A percentile compares a stretch with the other conserved stretches of the same genome.
Conservation (phyloP, 1,284 basidiomycete genomes). For the Melampsora abietis-canadensis region DNA sequence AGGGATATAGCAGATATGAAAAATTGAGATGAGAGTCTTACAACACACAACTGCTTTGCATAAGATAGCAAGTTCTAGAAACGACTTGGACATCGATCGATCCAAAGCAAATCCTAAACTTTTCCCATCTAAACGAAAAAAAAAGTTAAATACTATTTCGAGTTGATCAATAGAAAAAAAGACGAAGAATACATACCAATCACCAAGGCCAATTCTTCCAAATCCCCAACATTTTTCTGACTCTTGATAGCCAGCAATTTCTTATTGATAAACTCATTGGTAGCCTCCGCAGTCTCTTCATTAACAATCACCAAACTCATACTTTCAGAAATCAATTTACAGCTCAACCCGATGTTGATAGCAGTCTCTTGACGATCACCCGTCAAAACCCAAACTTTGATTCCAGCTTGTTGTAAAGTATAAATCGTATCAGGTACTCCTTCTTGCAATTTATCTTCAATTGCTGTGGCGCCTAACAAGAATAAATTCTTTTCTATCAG, state of each 20-base stretch:
- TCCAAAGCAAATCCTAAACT: conserved; percentile 88
- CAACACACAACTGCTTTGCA: conserved; percentile 98
- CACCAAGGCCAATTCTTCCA: conserved; percentile 88
- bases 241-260: conserved; percentile 86
- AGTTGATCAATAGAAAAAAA: background rate
- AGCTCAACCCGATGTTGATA: conserved; percentile 97
- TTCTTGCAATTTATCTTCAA: conserved; percentile 97
- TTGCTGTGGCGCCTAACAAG: conserved; percentile 90
- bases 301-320: conserved; percentile 98
- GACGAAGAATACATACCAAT: conserved; percentile 60
- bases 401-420: conserved; percentile 93
- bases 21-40: conserved; percentile 43
- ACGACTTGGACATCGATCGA: conserved; percentile 80
- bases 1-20: background rate
- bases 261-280: conserved; percentile 80
- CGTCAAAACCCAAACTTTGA: conserved; percentile 98
- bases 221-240: conserved; percentile 76
- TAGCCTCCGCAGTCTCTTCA: conserved; percentile 77
- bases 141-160: conserved; percentile 51
- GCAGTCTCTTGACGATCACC: conserved; percentile 98
- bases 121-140: conserved; percentile 92
- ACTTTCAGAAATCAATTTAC: conserved; percentile 90
- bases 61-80: conserved; percentile 93
- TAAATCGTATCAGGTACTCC: conserved; percentile 98
- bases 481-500: conserved; percentile 91